Percentiles rank a stretch among this genome's conserved stretches.
Conservation (phyloP, 805 yeast species). For the Suhomyces prunicola region DNA sequence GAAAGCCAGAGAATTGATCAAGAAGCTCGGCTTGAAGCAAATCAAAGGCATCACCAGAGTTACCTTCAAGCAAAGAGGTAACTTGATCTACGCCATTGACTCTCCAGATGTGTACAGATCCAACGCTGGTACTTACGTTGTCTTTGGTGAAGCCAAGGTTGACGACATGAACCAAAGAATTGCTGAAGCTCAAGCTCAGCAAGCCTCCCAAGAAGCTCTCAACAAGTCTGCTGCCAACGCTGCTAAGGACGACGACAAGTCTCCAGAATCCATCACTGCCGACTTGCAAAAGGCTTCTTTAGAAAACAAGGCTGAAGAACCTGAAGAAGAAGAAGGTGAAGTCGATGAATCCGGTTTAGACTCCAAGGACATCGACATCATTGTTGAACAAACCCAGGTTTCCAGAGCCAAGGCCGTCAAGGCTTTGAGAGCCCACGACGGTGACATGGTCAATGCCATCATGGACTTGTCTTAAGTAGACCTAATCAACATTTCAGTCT, state of each 20-base stretch:
- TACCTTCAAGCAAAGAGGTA: constrained; percentile 90
- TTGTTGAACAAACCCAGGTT: constrained; percentile 87
- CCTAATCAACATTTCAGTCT: neutral
- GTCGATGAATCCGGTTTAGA: constrained; percentile 86
- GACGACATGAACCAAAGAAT: constrained; percentile 90
- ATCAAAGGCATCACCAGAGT: constrained; percentile 93
- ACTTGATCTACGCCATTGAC: constrained; percentile 87
- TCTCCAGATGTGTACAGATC: constrained; percentile 94
- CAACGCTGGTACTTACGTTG: constrained; percentile 89
- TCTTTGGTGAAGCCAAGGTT: constrained; percentile 96
- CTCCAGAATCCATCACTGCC: constrained; percentile 78
- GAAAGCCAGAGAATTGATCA: constrained; percentile 89
- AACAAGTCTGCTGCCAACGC: constrained; percentile 43
- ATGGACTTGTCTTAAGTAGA: constrained; percentile 60
- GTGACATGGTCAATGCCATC: constrained; percentile 95
- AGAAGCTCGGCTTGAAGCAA: constrained; percentile 85
- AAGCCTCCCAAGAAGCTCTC: constrained; percentile 49
- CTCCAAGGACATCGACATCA: constrained; percentile 77
- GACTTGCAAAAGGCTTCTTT: constrained; percentile 71
- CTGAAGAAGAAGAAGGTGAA: constrained; percentile 65
- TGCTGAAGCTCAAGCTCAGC: constrained; percentile 79
- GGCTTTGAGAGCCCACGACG: constrained; percentile 83
- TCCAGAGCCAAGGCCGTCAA: constrained; percentile 87
- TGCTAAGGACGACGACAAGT: constrained; percentile 47
- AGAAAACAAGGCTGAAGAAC: constrained; percentile 40